Conservation (phyloP, 495 filamentous ascomycete genomes). For the Mycothermus thermophilus region DNA sequence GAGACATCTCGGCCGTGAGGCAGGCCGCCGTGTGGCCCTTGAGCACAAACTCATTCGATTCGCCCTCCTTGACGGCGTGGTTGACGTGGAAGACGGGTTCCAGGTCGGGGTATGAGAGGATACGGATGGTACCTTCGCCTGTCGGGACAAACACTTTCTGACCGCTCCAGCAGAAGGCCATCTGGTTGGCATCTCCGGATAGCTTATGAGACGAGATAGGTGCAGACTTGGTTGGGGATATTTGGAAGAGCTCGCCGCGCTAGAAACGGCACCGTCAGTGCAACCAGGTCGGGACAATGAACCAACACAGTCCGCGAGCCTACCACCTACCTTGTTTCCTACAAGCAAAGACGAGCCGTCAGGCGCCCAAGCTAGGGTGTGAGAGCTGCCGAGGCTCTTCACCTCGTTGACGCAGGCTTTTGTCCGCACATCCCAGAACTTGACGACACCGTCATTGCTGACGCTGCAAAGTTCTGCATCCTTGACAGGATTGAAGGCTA, state of each 20-base stretch:
- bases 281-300: no score
- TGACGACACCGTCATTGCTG: constrained; percentile 69
- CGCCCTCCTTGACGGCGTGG: constrained; percentile 22
- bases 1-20: constrained; percentile 54
- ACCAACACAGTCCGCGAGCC: background rate
- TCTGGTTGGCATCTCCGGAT: constrained; percentile 62
- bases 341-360: constrained; percentile 70
- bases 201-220: constrained; percentile 53
- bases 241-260: constrained; percentile 57
- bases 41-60: constrained; percentile 43
- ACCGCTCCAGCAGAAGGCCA: constrained; percentile 66
- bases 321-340: constrained; percentile 57
- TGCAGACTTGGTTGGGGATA: constrained; percentile 40
- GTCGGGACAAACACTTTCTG: constrained; percentile 67
- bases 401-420: constrained; percentile 66
- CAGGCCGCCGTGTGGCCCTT: constrained; percentile 74
- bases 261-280: no score
- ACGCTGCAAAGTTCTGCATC: constrained; percentile 82
- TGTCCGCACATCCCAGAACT: constrained; percentile 85
- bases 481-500: constrained; percentile 77
- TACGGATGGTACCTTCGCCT: constrained; percentile 66
- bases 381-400: constrained; percentile 68
- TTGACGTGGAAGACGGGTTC: constrained; percentile 31
- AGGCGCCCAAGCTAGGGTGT: constrained; percentile 77
- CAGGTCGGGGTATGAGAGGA: constrained; percentile 57